Conservation (phyloP, 1,139 yeast genomes). For the Blastobotrys persicus region DNA sequence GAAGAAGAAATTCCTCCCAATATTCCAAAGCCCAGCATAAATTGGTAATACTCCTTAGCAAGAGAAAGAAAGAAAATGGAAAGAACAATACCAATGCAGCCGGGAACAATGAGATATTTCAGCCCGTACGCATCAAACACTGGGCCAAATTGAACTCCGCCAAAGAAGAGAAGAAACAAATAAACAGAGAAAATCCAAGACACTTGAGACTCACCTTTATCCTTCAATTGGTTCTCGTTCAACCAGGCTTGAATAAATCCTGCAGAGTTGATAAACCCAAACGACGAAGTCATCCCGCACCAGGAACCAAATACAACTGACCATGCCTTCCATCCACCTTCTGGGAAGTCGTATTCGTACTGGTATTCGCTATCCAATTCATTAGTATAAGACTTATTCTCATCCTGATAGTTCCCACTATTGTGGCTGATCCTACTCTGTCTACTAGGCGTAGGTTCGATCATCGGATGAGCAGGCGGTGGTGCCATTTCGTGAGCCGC, state of each 20-base stretch:
- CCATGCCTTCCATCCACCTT: conserved; percentile 48
- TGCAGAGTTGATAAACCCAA: conserved; percentile 57
- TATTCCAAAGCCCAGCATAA: conserved; percentile 56
- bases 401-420: neutral
- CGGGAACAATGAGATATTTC: conserved; percentile 38
- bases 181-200: conserved; percentile 67
- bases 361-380: conserved; percentile 1
- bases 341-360: conserved; percentile 48
- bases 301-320: conserved; percentile 60
- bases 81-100: conserved; percentile 46
- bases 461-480: conserved; percentile 17
- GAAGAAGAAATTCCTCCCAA: conserved; percentile 58
- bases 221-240: conserved; percentile 46
- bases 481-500: conserved; percentile 15
- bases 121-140: conserved; percentile 49
- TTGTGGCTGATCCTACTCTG: conserved; percentile 1
- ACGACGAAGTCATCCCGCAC: conserved; percentile 56
- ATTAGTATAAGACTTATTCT: neutral
- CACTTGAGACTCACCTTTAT: conserved; percentile 44
- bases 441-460: conserved; percentile 12
- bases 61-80: conserved; percentile 56
- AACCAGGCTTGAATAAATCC: conserved; percentile 64
- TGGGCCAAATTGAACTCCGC: conserved; percentile 61
- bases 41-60: conserved; percentile 53
- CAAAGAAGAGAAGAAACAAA: conserved; percentile 54